Conservation (phyloP, 805 yeast species). For the Priceomyces medius region DNA sequence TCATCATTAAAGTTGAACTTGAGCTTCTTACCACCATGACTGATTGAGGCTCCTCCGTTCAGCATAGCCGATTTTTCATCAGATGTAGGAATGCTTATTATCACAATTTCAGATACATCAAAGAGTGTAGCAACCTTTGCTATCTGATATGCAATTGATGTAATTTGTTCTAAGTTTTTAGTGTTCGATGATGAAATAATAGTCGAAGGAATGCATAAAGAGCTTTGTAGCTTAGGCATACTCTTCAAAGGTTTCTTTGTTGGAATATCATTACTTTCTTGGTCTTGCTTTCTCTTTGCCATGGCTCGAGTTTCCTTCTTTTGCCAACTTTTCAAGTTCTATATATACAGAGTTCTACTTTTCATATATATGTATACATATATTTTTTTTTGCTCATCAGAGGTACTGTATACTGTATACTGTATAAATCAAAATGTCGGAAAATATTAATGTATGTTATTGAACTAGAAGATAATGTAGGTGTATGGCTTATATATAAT, state of each 20-base stretch:
- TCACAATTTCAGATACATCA: slow-evolving; percentile 70
- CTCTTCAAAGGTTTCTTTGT: slow-evolving; percentile 32
- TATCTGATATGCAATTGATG: slow-evolving; percentile 71
- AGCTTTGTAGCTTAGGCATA: slow-evolving; percentile 33
- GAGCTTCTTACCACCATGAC: slow-evolving; percentile 26
- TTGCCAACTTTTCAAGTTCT: slow-evolving; percentile 15
- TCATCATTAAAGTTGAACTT: slow-evolving; percentile 31
- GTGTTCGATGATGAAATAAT: slow-evolving; percentile 57
- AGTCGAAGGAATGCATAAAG: slow-evolving; percentile 74
- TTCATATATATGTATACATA: no score
- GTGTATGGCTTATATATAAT: not conserved
- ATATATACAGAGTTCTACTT: no score
- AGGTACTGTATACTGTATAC: no score
- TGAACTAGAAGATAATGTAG: not conserved
- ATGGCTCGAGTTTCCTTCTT: no score
- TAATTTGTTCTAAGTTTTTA: slow-evolving; percentile 67
- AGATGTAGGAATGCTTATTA: slow-evolving; percentile 52
- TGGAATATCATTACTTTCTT: not conserved
- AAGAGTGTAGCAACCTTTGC: slow-evolving; percentile 72
- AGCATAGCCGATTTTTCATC: slow-evolving; percentile 12
- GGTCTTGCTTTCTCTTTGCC: not conserved
- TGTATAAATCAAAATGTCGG: no score
- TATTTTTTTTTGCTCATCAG: no score
- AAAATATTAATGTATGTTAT: no score
- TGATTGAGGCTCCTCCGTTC: slow-evolving; percentile 21